These are phyloP conservation scores for Microsporum canis DNA, from an alignment of 2,329 filamentous ascomycete genomes.

Conservation along the genomic window DNA sequence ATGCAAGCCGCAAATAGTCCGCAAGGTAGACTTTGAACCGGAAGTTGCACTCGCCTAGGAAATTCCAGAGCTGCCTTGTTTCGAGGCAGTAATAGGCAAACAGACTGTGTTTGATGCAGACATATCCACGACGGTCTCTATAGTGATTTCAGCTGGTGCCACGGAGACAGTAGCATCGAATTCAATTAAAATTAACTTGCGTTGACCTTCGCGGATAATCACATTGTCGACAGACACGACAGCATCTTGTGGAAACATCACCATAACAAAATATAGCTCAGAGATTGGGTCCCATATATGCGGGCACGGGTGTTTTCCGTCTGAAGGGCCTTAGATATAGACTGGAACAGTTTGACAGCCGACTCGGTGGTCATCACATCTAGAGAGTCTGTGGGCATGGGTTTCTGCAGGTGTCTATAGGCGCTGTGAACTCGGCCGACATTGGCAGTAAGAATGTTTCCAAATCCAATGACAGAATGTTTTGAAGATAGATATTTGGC, in stretches of 20 bases:
- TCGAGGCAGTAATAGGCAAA: background rate
- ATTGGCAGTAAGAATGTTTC: background rate
- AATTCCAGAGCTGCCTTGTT: background rate
- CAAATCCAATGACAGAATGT: background rate
- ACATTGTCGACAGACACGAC: background rate
- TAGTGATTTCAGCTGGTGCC: background rate
- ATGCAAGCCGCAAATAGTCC: background rate
- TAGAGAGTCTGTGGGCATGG: background rate
- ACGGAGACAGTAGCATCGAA: background rate
- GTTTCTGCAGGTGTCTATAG: background rate
- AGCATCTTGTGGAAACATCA: background rate
- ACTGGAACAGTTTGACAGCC: background rate
- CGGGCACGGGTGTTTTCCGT: background rate
- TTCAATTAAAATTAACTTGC: background rate
- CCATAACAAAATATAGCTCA: background rate
- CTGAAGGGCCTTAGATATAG: background rate
- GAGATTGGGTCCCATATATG: background rate
- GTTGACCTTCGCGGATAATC: background rate
- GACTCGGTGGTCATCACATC: background rate
- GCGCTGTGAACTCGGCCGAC: background rate
- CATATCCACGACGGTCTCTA: background rate
- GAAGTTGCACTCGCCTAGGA: background rate
- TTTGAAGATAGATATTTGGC: background rate
- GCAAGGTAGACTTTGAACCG: background rate
- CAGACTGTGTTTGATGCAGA: background rate